Base-by-base conservation (phyloP, 2,329 filamentous ascomycete genomes). In the Penicillium sp. region DNA sequence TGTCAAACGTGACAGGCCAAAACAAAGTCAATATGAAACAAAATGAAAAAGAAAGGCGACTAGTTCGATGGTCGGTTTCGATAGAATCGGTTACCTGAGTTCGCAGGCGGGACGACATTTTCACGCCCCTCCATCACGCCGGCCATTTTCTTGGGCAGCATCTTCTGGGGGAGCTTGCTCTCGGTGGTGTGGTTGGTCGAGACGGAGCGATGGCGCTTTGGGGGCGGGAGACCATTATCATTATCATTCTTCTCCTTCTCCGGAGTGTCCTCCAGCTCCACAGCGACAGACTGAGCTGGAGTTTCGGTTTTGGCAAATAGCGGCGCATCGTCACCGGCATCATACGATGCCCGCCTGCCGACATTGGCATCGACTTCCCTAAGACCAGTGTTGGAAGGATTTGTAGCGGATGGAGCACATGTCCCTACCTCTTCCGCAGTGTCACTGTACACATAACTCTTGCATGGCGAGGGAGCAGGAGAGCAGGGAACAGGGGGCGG, bases 381-480 rank as follows among this genome's bases (percentile, higher is more conserved):
- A 58, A 74, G 63, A 47, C 68, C 63, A 48, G 52, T 54, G 52
- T 62, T 67, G 57, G 63, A 63, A 44, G 58, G 57, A 35, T 51
- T 55, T 39, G 48, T 43, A 42, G 47, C 44, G 41, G 51, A 48
- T 35, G 57, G 49, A 29, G 56, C 42, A 49, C 56, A 52, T 49
- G 44, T 52, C 39, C 54, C 57, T 58, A 64, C 56, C 56, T 61
- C 59, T 46, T 66, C 58, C 49, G 55, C 61, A 34, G 52, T 56
- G 49, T 77, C 74, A 45, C 70, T 71, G 53, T 75, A 77, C 40
- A 78, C 64, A 39, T 69, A 70, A 18, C 67, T 64, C 52, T 77
- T 77, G 15, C 65, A 65, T 4, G 74, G 71, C 37, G 65, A 69
- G 20, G 59, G 54, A 22, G 55, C 51, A 11, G 54, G 49, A 15